phyloP scores from a whole-genome alignment of 192 early-diverging fungal genomes.

The Coemansia sp. region DNA sequence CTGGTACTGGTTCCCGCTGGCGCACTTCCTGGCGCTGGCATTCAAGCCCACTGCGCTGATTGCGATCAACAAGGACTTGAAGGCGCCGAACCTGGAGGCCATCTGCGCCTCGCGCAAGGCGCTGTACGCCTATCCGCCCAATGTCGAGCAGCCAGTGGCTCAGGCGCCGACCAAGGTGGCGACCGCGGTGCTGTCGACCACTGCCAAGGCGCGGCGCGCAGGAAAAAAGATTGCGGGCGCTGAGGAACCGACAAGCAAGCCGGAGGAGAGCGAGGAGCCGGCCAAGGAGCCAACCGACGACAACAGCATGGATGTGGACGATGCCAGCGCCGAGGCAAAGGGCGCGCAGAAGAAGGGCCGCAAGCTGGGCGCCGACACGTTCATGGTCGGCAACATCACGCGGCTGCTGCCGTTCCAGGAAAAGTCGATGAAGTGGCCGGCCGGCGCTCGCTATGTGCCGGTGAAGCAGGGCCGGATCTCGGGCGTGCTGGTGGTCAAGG shows the following conservation, averaged over 20 bases:
- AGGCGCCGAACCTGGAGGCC: slow-evolving; percentile 81
- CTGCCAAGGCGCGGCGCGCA: slow-evolving; percentile 84
- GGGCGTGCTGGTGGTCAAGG: slow-evolving; percentile 85
- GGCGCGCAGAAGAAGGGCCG: slow-evolving; percentile 38
- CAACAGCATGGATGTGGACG: slow-evolving; percentile 40
- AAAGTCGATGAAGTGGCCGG: slow-evolving; percentile 80
- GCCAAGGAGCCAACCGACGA: slow-evolving; percentile 10
- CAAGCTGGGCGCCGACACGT: slow-evolving; percentile 67
- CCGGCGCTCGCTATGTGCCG: slow-evolving; percentile 81
- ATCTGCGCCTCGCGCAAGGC: slow-evolving; percentile 82
- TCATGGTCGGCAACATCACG: slow-evolving; percentile 80
- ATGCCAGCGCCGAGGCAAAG: slow-evolving; percentile 4
- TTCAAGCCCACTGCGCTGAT: slow-evolving; percentile 96
- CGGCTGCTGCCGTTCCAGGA: slow-evolving; percentile 85
- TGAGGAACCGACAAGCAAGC: background rate
- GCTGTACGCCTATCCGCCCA: slow-evolving; percentile 89
- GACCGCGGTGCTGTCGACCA: slow-evolving; percentile 93
- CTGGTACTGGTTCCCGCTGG: slow-evolving; percentile 99
- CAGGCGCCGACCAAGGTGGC: slow-evolving; percentile 61
- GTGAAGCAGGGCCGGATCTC: slow-evolving; percentile 69
- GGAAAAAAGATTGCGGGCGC: slow-evolving; percentile 66
- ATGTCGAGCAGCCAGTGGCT: slow-evolving; percentile 66
- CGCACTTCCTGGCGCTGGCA: slow-evolving; percentile 90
- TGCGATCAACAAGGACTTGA: slow-evolving; percentile 84
- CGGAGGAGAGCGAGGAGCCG: slow-evolving; percentile 2